Conservation (phyloP, 2,329 filamentous ascomycete species). For the Xylariaceae sp. region DNA sequence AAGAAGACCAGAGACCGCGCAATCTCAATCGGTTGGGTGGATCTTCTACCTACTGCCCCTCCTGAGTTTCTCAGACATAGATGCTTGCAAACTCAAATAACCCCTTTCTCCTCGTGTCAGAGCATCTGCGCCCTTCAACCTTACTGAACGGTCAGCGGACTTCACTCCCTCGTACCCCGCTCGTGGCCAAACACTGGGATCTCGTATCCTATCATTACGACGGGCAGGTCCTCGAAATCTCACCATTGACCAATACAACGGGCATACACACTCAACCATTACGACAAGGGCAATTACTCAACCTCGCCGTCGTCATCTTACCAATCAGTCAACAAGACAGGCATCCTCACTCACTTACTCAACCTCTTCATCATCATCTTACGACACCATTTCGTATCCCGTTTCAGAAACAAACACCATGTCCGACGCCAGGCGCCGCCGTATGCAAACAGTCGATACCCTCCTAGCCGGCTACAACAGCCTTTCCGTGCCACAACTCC, state of each 20-base stretch:
- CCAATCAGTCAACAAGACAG: no score
- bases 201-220: not conserved
- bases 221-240: not conserved
- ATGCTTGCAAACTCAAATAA: not conserved
- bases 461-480: slow-evolving; percentile 37
- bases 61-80: not conserved
- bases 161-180: not conserved
- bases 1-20: no score
- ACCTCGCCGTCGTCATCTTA: no score
- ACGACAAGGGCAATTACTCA: no score
- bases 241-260: not conserved
- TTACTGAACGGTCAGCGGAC: not conserved
- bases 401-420: not conserved
- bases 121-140: not conserved
- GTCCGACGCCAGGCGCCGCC: slow-evolving; percentile 1
- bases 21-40: no score
- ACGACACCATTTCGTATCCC: not conserved
- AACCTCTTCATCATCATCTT: no score
- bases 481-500: slow-evolving; percentile 36
- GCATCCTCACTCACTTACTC: not conserved
- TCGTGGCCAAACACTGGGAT: not conserved
- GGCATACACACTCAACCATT: no score
- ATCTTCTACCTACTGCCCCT: no score
- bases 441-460: slow-evolving; percentile 13
- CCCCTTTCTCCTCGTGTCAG: not conserved